Conservation (phyloP, 345 rosid species). For the Dipteronia sinensis region DNA sequence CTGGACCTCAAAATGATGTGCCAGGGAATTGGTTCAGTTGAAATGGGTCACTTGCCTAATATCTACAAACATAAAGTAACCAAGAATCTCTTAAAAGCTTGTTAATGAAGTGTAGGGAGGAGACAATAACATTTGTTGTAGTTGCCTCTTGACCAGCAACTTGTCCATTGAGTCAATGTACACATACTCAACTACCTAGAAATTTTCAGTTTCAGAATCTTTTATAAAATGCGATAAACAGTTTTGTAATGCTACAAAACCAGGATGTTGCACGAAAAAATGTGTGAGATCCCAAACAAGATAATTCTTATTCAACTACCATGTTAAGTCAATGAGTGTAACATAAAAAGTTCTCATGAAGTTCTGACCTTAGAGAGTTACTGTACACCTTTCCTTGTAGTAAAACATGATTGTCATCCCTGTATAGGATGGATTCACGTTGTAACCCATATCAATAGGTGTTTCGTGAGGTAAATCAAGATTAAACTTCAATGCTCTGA, state of each 20-base stretch:
- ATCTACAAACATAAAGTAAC: conserved; percentile 1
- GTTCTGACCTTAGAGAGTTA: too few relatives aligned
- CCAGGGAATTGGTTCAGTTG: conserved; percentile 24
- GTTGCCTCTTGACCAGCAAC: background rate
- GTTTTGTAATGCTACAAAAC: too few relatives aligned
- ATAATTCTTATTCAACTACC: background rate
- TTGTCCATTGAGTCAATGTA: background rate
- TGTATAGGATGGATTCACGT: too few relatives aligned
- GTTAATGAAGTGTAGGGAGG: conserved; percentile 12
- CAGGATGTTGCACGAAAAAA: too few relatives aligned
- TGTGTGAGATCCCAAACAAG: too few relatives aligned
- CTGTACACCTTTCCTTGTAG: too few relatives aligned
- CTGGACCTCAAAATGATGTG: conserved; percentile 16
- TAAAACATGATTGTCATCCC: too few relatives aligned
- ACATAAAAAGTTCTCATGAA: background rate
- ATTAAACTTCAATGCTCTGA: background rate
- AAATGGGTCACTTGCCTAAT: conserved; percentile 4
- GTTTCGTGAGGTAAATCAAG: background rate
- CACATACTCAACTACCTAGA: background rate
- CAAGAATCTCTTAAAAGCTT: conserved; percentile 23
- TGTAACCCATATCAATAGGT: too few relatives aligned
- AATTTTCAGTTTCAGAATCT: too few relatives aligned
- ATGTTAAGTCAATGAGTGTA: background rate
- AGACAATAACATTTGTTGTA: background rate
- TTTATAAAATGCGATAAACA: too few relatives aligned